Conservation (phyloP, 768 basidiomycete genomes). For the Gelatoporia subvermispora region DNA sequence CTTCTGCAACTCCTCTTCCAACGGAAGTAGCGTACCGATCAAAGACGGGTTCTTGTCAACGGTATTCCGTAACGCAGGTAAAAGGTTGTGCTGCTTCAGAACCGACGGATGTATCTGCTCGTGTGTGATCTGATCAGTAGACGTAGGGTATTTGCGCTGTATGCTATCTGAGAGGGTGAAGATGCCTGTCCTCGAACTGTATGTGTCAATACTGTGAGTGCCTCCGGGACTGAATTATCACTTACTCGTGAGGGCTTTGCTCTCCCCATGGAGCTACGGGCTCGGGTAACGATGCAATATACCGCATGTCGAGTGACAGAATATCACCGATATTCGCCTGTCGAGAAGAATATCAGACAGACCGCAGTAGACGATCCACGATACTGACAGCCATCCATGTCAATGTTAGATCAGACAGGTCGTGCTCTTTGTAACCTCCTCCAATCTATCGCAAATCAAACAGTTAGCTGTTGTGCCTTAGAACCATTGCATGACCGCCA, state of each 20-base stretch:
- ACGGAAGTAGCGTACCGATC: constrained; percentile 37
- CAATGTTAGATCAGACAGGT: constrained; percentile 60
- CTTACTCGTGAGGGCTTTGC: constrained; percentile 61
- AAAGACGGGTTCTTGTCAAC: constrained; percentile 41
- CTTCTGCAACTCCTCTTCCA: constrained; percentile 48
- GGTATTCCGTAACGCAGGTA: constrained; percentile 27
- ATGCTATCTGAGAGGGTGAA: constrained; percentile 42
- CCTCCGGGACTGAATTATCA: not conserved
- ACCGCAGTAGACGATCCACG: not conserved
- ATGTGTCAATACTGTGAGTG: not conserved
- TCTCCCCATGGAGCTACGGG: constrained; percentile 58
- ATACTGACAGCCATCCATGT: constrained; percentile 59
- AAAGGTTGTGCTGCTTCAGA: constrained; percentile 35
- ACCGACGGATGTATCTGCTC: constrained; percentile 64
- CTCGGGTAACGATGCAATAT: constrained; percentile 43
- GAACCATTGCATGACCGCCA: constrained; percentile 8
- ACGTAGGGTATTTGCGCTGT: constrained; percentile 44
- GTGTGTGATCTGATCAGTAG: constrained; percentile 41
- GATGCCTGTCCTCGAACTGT: constrained; percentile 39
- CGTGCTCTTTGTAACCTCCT: constrained; percentile 65
- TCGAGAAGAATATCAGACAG: not conserved
- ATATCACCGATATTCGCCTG: constrained; percentile 55
- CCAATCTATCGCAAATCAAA: constrained; percentile 49
- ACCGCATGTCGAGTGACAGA: constrained; percentile 51
- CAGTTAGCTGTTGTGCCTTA: not conserved